Evolutionary conservation across 78 protist genomes (phyloP).

Genomic region (Chrysochromulina parva): DNA sequence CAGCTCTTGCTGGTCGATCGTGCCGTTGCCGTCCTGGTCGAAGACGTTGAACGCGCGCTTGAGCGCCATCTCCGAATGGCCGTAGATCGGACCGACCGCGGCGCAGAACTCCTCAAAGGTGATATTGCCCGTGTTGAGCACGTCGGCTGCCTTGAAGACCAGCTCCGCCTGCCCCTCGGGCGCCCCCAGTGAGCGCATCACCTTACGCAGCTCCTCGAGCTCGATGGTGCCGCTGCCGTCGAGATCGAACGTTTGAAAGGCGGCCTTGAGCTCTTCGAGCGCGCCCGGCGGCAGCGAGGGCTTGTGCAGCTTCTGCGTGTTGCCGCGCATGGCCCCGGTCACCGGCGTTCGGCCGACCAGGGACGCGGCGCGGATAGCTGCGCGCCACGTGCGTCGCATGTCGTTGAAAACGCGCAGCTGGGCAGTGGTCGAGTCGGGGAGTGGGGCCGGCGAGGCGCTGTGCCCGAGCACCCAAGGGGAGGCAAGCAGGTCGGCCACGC

Average conservation of each 20-base stretch:
- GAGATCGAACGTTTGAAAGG: too few species aligned
- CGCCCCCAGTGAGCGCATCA: neutral
- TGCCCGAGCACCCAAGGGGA: slow-evolving; percentile 41
- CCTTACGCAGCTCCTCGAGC: neutral
- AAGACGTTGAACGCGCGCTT: neutral
- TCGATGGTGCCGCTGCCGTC: neutral
- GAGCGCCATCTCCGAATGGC: neutral
- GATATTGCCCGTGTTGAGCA: neutral
- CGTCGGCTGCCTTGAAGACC: neutral
- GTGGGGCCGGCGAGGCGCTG: neutral
- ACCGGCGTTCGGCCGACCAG: neutral
- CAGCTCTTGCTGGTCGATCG: neutral
- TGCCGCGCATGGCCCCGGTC: neutral
- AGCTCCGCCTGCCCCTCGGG: neutral
- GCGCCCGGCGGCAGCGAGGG: neutral
- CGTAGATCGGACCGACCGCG: neutral
- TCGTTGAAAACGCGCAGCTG: neutral
- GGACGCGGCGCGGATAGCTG: neutral
- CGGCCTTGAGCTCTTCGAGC: neutral
- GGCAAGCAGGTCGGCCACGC: neutral
- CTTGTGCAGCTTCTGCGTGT: neutral
- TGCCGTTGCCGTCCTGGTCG: neutral
- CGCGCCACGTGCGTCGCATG: neutral
- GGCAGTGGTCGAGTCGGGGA: neutral
- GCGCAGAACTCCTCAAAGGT: neutral